Evolutionary conservation across 2,329 filamentous ascomycete genomes (phyloP), one percentile per base, ranked within the genome.

Genomic region (Colletotrichum sp.): DNA sequence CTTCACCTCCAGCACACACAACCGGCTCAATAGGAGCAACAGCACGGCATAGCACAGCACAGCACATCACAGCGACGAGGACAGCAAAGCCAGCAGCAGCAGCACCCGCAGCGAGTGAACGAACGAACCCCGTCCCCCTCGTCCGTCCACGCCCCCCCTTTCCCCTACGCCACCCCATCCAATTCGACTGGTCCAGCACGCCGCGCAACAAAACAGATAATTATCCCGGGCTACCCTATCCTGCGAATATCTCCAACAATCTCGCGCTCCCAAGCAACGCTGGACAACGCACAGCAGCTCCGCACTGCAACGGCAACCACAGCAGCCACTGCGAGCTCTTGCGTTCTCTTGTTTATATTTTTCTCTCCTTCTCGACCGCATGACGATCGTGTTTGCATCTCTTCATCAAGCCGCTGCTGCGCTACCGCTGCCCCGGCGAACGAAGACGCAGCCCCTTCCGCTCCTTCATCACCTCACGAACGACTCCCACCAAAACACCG

Each of bases 131-230:
- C 67, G 44, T 18, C 15, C 18, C 28, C 28, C 60, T 72, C 36
- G 65, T 69, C 26, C 52, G 59, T 18, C 28, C 55, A 73, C 65
- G 24, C 55, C 71, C 64, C 70, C 69, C 66, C 66, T 52, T 70
- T 34, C 16, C 55, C 15, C 63, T 52, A 52, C 44, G 44, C 62
- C 65, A 39, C 59, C 71, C 69, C 32, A 67, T 30, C 39, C 64
- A 44, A 21, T 64, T 67, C 55, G 57, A 30, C 63, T 62, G 44
- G 64, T 30, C 44, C 36, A 26, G 52, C 21, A 69, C 52, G 34
- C 55, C 67, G 69, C 39, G 73, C 57, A 72, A 76, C 73, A 76
- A 76, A 76, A 76, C 70, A 76, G 70, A 64, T 49, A 57, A 59
- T 21, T 55, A 73, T 69, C 64, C 73, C 73, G 59, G 70, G 64